Evolutionary conservation across 352 stramenopile genomes (phyloP).

Genomic region (Pythium brassicae): DNA sequence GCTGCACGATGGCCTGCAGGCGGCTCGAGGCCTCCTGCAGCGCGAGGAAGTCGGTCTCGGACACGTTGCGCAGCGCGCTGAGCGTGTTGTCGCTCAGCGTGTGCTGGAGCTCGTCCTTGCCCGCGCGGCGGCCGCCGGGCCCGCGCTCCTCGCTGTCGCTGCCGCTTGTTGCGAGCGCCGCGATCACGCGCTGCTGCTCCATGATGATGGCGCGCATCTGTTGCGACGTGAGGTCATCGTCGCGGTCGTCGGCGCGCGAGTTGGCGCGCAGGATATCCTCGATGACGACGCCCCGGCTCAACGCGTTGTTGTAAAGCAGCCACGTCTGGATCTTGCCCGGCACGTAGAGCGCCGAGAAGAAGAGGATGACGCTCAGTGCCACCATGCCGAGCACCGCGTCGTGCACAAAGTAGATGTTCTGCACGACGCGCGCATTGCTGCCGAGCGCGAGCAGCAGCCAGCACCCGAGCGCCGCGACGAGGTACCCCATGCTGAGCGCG

Average conservation of each 20-base stretch:
- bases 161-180: slow-evolving; percentile 46
- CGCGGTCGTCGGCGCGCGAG: slow-evolving; percentile 57
- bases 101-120: slow-evolving; percentile 55
- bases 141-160: slow-evolving; percentile 50
- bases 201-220: slow-evolving; percentile 79
- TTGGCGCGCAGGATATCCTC: slow-evolving; percentile 93
- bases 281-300: slow-evolving; percentile 95
- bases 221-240: slow-evolving; percentile 65
- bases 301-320: slow-evolving; percentile 97
- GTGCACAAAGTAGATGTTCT: slow-evolving; percentile 92
- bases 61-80: slow-evolving; percentile 61
- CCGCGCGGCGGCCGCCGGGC: slow-evolving; percentile 7
- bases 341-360: slow-evolving; percentile 88
- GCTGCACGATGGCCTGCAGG: slow-evolving; percentile 57
- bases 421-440: slow-evolving; percentile 87
- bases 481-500: slow-evolving; percentile 91
- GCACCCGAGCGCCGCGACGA: slow-evolving; percentile 81
- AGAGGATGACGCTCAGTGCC: slow-evolving; percentile 90
- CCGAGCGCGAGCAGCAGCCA: slow-evolving; percentile 85
- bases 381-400: slow-evolving; percentile 92
- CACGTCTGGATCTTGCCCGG: slow-evolving; percentile 94
- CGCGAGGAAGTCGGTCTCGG: slow-evolving; percentile 57
- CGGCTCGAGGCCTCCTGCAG: slow-evolving; percentile 59
- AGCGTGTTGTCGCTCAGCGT: slow-evolving; percentile 70
- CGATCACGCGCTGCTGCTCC: slow-evolving; percentile 75